These are phyloP conservation scores for Inga laurina DNA, from an alignment of 306 rosid species.

Conservation along the genomic window DNA sequence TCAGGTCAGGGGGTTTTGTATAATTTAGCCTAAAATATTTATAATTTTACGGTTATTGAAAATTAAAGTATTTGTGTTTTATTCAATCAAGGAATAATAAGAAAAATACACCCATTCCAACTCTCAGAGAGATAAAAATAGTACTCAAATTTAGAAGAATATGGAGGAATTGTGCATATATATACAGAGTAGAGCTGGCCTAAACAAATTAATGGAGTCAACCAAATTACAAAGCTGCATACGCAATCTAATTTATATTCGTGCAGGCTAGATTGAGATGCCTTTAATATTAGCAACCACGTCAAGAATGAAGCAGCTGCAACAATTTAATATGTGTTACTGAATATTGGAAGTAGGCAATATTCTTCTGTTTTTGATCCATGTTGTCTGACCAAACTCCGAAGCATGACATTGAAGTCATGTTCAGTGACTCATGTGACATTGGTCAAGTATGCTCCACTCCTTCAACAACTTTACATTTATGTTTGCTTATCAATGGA, in stretches of 20 bases:
- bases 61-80: no score
- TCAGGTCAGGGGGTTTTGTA: no score
- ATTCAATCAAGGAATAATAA: no score
- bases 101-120: no score
- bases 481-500: neutral
- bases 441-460: constrained; percentile 16
- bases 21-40: no score
- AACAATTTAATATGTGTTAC: rapidly evolving
- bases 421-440: neutral
- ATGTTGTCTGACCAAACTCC: neutral
- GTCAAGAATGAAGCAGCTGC: constrained; percentile 2
- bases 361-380: neutral
- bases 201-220: neutral
- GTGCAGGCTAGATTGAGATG: neutral
- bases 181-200: neutral
- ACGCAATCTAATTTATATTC: neutral
- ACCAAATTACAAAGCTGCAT: neutral
- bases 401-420: rapidly evolving
- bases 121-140: no score
- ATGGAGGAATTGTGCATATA: neutral
- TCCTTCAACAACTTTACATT: neutral
- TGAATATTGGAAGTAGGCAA: no score
- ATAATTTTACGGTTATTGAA: no score
- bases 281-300: neutral
- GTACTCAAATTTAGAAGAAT: neutral